A percentile compares a stretch with the other conserved stretches of the same genome.
Evolutionary conservation across 2,329 filamentous ascomycete species (phyloP).

Genomic region (Gyromitra esculenta): DNA sequence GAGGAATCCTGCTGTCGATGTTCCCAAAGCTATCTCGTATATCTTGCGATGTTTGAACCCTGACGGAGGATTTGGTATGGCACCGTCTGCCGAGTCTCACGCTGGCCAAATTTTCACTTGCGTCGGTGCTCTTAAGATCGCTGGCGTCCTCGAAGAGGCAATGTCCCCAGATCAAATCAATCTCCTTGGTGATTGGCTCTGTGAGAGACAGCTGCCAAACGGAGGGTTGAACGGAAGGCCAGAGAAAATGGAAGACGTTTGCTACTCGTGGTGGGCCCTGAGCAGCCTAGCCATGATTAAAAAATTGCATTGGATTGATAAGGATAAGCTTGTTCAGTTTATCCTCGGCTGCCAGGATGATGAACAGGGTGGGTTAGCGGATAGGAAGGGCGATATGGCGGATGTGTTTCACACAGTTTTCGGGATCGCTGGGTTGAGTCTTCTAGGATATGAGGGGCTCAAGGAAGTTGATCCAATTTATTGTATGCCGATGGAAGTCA

Average conservation of each 20-base stretch:
- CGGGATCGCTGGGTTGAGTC: slow-evolving; percentile 84
- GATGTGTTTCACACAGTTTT: slow-evolving; percentile 97
- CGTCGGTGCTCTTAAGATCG: slow-evolving; percentile 85
- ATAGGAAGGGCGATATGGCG: slow-evolving; percentile 91
- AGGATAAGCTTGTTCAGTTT: slow-evolving; percentile 78
- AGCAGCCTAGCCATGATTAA: slow-evolving; percentile 90
- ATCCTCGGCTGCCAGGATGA: slow-evolving; percentile 89
- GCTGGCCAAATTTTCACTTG: slow-evolving; percentile 96
- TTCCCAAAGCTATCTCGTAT: slow-evolving; percentile 81
- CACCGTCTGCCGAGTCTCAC: slow-evolving; percentile 91
- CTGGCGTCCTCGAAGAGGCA: slow-evolving; percentile 68
- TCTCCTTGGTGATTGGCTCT: slow-evolving; percentile 86
- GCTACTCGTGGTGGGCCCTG: slow-evolving; percentile 99
- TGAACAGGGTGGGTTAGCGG: slow-evolving; percentile 84
- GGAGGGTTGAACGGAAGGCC: slow-evolving; percentile 93
- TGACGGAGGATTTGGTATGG: slow-evolving; percentile 91
- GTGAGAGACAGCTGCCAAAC: slow-evolving; percentile 85
- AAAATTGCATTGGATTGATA: slow-evolving; percentile 91
- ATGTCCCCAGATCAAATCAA: slow-evolving; percentile 73
- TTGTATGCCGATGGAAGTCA: slow-evolving; percentile 53
- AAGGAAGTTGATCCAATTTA: slow-evolving; percentile 88
- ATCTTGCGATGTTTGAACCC: slow-evolving; percentile 87
- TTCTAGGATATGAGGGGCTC: slow-evolving; percentile 79
- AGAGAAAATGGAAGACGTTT: slow-evolving; percentile 95
- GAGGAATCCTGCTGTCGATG: slow-evolving; percentile 73